Evolutionary conservation across 305 asterid genomes (phyloP), one percentile per base, ranked within the genome.

Genomic region (Salvia sclarea): DNA sequence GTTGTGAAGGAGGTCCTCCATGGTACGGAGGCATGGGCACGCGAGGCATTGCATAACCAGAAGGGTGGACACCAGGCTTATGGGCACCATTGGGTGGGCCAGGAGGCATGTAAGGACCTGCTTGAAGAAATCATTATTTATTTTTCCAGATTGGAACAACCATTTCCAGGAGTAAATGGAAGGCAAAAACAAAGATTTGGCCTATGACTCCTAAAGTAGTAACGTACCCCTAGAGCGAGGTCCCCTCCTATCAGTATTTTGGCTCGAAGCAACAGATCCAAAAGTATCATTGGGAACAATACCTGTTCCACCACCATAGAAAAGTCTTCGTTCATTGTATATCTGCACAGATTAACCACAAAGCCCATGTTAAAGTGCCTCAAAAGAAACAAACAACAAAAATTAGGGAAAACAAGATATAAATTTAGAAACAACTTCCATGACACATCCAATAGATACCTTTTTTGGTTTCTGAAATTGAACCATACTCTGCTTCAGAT

Each of bases 401-500:
- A 54, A 43, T 31, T 43, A 44, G 53, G 35, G 17, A 47, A 30
- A 58, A 31, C n/a, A 12, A 60, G 53, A 22, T 67, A 22, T 67
- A 30, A 55, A 1, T 41, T 16, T 59, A 64, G 21, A 48, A 49
- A 49, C 16, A 66, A 38, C 69, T 44, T 45, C 48, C 30, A 28
- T 22, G 10, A 38, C 22, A 7, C 61, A 64, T 58, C 10, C 12
- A 69, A 60, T 25, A 4, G 49, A 35, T 64, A 95, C 99, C 97
- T 95, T 95, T 83, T 86, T 92, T 38, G 99, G 99, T 78, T 95
- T 95, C 80, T 95, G 99, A 83, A 95, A 95, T 70, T 95, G 99
- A 80, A 92, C 99, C 99, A 95, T 95, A 78, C 99, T 95, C 83
- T 95, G 99, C 87, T 92, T 95, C 66, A 95, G 79, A 81, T 95